A percentile compares a stretch with the other conserved stretches of the same genome.
Conservation (phyloP, 176 grass and related monocot genomes). For the Lolium perenne region DNA sequence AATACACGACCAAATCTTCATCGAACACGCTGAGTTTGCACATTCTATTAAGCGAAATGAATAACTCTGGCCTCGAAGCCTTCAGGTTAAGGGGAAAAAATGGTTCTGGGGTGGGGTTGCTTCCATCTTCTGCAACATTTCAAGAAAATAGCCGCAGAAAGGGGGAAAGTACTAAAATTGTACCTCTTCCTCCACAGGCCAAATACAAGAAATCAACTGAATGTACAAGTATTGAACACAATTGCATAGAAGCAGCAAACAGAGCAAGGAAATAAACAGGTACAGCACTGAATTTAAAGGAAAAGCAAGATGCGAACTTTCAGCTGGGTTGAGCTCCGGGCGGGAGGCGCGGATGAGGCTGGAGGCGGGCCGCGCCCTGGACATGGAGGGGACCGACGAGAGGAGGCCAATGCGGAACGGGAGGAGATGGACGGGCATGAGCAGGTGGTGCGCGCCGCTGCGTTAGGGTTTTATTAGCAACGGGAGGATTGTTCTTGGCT, state of each 20-base stretch:
- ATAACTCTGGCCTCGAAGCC: background rate
- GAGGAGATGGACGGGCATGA: constrained; percentile 33
- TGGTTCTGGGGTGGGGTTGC: background rate
- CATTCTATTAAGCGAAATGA: background rate
- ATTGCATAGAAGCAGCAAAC: background rate
- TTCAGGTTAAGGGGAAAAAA: background rate
- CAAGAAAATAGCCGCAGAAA: constrained; percentile 8
- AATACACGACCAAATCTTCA: background rate
- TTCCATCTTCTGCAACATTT: background rate
- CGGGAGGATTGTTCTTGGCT: background rate
- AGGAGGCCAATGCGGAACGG: constrained; percentile 34
- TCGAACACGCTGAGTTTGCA: background rate
- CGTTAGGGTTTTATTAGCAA: constrained; percentile 18
- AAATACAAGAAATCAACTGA: background rate
- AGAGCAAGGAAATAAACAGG: background rate
- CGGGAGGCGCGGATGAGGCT: constrained; percentile 7
- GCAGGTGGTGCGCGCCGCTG: constrained; percentile 14
- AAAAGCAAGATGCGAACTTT: background rate
- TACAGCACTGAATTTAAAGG: background rate
- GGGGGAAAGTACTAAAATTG: background rate
- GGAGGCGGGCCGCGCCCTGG: constrained; percentile 1
- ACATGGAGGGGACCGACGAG: background rate
- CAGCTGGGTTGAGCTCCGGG: background rate
- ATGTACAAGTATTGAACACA: background rate
- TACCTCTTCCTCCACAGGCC: background rate